Evolutionary conservation across 352 stramenopile genomes (phyloP).

Genomic region (Phytophthora boehmeriae): DNA sequence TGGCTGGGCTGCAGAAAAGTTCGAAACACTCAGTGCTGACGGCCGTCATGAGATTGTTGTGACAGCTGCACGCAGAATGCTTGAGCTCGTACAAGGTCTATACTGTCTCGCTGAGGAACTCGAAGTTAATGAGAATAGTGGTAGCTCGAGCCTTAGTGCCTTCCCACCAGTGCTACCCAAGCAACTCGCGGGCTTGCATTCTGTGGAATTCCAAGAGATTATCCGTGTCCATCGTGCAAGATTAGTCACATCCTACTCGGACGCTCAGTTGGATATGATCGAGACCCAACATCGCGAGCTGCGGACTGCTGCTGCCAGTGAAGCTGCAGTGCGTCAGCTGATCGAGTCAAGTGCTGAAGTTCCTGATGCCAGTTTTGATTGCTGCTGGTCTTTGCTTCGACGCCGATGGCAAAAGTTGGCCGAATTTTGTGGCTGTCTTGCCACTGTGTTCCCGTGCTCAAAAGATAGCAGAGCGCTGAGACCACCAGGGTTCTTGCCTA

Average conservation of each 20-base stretch:
- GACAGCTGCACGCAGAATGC: slow-evolving; percentile 14
- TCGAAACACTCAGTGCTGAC: slow-evolving; percentile 15
- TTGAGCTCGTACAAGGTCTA: slow-evolving; percentile 20
- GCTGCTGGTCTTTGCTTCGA: slow-evolving; percentile 17
- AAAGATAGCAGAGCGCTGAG: background rate
- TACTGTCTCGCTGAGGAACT: slow-evolving; percentile 20
- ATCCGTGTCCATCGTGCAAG: slow-evolving; percentile 15
- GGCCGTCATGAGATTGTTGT: slow-evolving; percentile 24
- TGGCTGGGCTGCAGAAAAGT: slow-evolving; percentile 24
- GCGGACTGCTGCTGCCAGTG: slow-evolving; percentile 22
- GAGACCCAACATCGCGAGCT: slow-evolving; percentile 27
- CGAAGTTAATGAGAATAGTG: slow-evolving; percentile 7
- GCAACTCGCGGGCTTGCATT: slow-evolving; percentile 20
- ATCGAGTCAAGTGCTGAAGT: slow-evolving; percentile 14
- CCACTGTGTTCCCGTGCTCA: slow-evolving; percentile 23
- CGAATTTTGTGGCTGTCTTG: slow-evolving; percentile 28
- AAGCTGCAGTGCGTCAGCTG: slow-evolving; percentile 18
- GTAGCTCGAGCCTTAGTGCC: slow-evolving; percentile 14
- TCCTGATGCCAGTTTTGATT: slow-evolving; percentile 13
- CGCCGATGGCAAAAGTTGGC: slow-evolving; percentile 17
- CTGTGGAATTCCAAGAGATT: slow-evolving; percentile 26
- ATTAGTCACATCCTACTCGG: slow-evolving; percentile 17
- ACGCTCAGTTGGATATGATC: slow-evolving; percentile 15
- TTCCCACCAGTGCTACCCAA: slow-evolving; percentile 31
- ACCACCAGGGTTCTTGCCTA: background rate